Evolutionary conservation across 75 land plant species (phyloP).

Genomic region (Cryptomeria japonica): DNA sequence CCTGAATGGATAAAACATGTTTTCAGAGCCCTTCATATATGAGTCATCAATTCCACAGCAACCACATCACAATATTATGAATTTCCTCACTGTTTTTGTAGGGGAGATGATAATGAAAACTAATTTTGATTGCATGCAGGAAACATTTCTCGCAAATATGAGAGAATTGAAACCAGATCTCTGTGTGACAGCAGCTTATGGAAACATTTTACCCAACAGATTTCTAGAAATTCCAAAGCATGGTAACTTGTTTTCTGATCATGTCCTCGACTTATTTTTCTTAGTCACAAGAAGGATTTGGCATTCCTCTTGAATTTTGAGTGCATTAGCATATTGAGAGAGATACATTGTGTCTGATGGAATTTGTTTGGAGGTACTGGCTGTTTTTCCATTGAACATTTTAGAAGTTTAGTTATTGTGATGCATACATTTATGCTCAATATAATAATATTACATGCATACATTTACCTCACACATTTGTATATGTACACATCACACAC

Average conservation of each 20-base stretch:
- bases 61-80: neutral
- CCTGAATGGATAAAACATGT: neutral
- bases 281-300: neutral
- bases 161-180: slow-evolving; percentile 76
- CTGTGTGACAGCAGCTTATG: slow-evolving; percentile 98
- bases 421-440: neutral
- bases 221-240: slow-evolving; percentile 80
- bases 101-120: neutral
- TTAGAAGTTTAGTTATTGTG: neutral
- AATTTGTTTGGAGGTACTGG: neutral
- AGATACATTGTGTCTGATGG: neutral
- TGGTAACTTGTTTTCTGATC: slow-evolving; percentile 45
- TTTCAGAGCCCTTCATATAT: neutral
- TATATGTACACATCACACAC: no score
- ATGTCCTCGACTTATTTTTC: neutral
- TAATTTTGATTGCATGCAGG: slow-evolving; percentile 48
- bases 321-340: neutral
- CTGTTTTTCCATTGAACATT: neutral
- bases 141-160: slow-evolving; percentile 61
- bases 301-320: neutral
- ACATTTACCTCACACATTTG: no score
- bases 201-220: slow-evolving; percentile 85
- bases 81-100: neutral
- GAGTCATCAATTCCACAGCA: neutral
- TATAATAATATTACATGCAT: no score